Percentiles rank a stretch among this genome's conserved stretches.
Evolutionary conservation across 768 basidiomycete genomes (phyloP).

Genomic region (Cystofilobasidium macerans): DNA sequence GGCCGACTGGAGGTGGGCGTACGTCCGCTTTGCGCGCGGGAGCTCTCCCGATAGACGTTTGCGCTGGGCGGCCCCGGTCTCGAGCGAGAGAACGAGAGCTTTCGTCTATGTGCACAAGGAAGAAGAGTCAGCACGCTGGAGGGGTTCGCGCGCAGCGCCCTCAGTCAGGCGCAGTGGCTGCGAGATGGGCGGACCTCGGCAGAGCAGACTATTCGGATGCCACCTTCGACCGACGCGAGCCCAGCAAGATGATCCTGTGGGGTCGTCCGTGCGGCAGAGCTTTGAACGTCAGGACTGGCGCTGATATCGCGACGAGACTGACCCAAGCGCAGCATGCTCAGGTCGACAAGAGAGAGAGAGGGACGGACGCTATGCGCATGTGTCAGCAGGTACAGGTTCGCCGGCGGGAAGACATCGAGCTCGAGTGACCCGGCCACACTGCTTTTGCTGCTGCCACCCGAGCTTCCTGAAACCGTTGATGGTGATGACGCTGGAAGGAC

Average conservation of each 20-base stretch:
- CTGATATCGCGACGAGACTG: no score
- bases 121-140: not conserved
- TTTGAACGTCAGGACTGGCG: no score
- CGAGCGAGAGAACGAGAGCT: conserved; percentile 68
- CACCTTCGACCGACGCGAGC: not conserved
- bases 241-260: conserved; percentile 17
- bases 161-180: not conserved
- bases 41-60: conserved; percentile 22
- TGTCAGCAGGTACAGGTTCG: conserved; percentile 16
- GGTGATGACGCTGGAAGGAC: conserved; percentile 74
- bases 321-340: no score
- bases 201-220: conserved; percentile 55
- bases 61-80: conserved; percentile 42
- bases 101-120: conserved; percentile 46
- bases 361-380: conserved; percentile 13
- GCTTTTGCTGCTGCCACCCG: no score
- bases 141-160: not conserved
- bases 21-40: conserved; percentile 26
- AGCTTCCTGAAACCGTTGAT: conserved; percentile 55
- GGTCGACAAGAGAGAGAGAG: not conserved
- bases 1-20: conserved; percentile 11
- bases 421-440: no score
- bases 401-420: conserved; percentile 38
- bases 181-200: conserved; percentile 40
- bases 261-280: no score